phyloP scores from a whole-genome alignment of 176 grass and related monocot species.

The Pontederia crassipes region DNA sequence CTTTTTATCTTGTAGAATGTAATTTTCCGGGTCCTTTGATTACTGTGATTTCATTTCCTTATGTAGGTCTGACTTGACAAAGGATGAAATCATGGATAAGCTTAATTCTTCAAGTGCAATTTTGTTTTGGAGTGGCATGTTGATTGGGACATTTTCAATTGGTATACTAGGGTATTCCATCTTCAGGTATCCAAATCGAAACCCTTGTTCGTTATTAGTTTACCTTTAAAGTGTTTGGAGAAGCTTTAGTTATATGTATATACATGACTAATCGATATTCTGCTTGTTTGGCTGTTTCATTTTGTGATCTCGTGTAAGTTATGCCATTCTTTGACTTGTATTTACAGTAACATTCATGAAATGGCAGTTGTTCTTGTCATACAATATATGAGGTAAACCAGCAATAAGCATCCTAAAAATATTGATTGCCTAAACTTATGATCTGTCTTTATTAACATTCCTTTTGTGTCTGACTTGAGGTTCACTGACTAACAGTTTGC shows the following conservation, averaged over 20 bases:
- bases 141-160: slow-evolving; percentile 65
- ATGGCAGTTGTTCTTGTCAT: too few species aligned
- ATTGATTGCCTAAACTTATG: too few species aligned
- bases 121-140: slow-evolving; percentile 68
- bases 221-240: neutral
- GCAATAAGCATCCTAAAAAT: too few species aligned
- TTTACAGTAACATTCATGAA: too few species aligned
- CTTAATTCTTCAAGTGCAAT: slow-evolving; percentile 32
- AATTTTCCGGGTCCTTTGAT: neutral
- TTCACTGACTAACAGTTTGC: too few species aligned
- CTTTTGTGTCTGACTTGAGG: too few species aligned
- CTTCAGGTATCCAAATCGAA: slow-evolving; percentile 40
- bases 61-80: slow-evolving; percentile 73
- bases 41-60: slow-evolving; percentile 19
- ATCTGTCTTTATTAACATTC: too few species aligned
- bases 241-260: neutral
- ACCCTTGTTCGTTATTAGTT: slow-evolving; percentile 7
- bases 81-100: slow-evolving; percentile 65
- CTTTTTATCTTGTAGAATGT: neutral
- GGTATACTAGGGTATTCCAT: slow-evolving; percentile 61
- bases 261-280: neutral
- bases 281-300: too few species aligned
- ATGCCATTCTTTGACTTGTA: too few species aligned
- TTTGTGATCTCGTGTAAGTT: too few species aligned
- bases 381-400: too few species aligned